Evolutionary conservation across 2,329 filamentous ascomycete genomes (phyloP), one percentile per base, ranked within the genome.

Genomic region (Epichloe typhina): DNA sequence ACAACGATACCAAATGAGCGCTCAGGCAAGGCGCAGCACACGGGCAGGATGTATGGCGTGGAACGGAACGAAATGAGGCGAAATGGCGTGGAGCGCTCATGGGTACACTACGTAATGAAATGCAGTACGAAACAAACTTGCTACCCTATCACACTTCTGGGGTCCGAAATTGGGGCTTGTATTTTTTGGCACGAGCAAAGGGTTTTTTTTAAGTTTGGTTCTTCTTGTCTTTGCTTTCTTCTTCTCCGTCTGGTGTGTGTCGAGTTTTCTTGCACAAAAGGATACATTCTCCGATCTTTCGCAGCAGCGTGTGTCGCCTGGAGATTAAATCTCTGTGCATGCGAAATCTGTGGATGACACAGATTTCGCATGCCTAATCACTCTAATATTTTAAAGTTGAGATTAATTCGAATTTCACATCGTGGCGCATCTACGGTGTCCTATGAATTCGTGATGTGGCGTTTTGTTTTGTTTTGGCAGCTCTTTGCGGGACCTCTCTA

Each of bases 1-100:
- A 47, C 38, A 33, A 50, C 39, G 36, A 50, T 44, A 51, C 52
- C 40, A 50, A n/a, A 38, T 26, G 23, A 47, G 33, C 19, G 31
- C 42, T 50, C 17, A 6, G 36, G 41, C 9, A 40, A 6, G 41
- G n/a, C 23, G 43, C 21, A 42, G 35, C 21, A 46, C n/a, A 44
- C 40, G 23, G 39, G 17, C 36, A 33, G 44, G 15, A 23, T 35
- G 31, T 15, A 40, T n/a, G n/a, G 35, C 41, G 15, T 17, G 40
- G 40, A 43, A 38, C 26, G 19, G 33, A n/a, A 42, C 17, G 8
- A 26, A 23, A 38, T 40, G 21, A 17, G 36, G 13, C 13, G 23
- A 39, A 17, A 40, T 48, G 38, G 17, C 37, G 13, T 36, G 26
- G 33, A 21, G 23, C n/a, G 50, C 26, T 42, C 42, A 46, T 5